Percentiles rank a stretch among this genome's conserved stretches.
phyloP scores from a whole-genome alignment of 1,284 basidiomycete genomes.

The Fomitopsis palustris region DNA sequence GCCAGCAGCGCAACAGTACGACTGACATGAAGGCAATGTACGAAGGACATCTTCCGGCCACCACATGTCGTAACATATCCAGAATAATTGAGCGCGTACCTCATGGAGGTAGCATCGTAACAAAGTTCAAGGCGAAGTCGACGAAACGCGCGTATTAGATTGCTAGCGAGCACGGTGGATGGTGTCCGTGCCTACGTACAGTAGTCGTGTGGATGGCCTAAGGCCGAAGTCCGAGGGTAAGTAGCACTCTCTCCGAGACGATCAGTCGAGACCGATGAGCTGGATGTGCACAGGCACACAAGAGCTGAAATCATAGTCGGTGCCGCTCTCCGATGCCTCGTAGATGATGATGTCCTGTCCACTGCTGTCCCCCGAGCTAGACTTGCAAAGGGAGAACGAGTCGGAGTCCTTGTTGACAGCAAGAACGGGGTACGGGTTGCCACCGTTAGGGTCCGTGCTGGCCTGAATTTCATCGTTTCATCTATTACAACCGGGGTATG shows the following conservation, averaged over 20 bases:
- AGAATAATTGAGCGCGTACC: too few species aligned
- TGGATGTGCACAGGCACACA: conserved; percentile 24
- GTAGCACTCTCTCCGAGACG: not conserved
- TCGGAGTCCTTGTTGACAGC: conserved; percentile 23
- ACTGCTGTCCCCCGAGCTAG: not conserved
- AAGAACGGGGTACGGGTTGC: conserved; percentile 10
- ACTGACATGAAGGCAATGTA: too few species aligned
- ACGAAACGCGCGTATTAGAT: not conserved
- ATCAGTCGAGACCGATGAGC: conserved; percentile 14
- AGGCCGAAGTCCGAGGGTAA: not conserved
- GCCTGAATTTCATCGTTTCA: conserved; percentile 5
- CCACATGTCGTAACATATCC: too few species aligned
- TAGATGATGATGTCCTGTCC: conserved; percentile 22
- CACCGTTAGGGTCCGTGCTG: conserved; percentile 12
- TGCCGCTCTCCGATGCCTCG: conserved; percentile 13
- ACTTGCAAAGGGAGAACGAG: conserved; percentile 24
- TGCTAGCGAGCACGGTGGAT: not conserved
- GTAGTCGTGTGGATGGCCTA: not conserved
- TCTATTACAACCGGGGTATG: not conserved
- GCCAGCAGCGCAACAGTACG: too few species aligned
- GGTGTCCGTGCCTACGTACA: not conserved
- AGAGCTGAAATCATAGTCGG: conserved; percentile 16
- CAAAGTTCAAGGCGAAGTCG: too few species aligned
- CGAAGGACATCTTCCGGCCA: too few species aligned
- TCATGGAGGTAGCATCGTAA: too few species aligned